phyloP scores from a whole-genome alignment of 345 rosid genomes.

The Ceriops tagal region DNA sequence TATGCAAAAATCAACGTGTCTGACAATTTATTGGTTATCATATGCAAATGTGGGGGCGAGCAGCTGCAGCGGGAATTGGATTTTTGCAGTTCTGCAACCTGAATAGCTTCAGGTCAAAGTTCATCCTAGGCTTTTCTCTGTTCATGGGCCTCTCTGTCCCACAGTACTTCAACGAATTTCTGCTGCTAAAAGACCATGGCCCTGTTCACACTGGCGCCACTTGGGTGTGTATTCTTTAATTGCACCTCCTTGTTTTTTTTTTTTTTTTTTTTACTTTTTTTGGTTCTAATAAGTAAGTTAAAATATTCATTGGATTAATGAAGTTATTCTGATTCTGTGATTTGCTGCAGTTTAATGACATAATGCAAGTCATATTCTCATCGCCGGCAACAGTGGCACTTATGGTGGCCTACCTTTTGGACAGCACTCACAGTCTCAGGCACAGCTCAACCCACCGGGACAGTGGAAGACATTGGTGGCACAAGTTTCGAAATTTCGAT shows the following conservation, averaged over 20 bases:
- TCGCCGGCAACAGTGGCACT: constrained; percentile 79
- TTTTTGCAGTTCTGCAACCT: constrained; percentile 82
- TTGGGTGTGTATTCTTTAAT: constrained; percentile 41
- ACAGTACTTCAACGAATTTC: constrained; percentile 67
- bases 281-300: background rate
- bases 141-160: constrained; percentile 83
- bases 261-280: no score
- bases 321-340: background rate
- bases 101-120: constrained; percentile 81
- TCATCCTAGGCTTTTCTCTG: constrained; percentile 74
- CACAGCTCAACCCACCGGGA: constrained; percentile 53
- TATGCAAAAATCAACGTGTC: background rate
- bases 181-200: constrained; percentile 53
- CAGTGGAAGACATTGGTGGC: constrained; percentile 94
- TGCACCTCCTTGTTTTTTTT: background rate
- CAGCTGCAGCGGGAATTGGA: constrained; percentile 82
- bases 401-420: constrained; percentile 53
- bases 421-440: constrained; percentile 54
- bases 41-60: constrained; percentile 10
- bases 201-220: constrained; percentile 62
- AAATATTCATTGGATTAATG: background rate
- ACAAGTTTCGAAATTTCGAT: constrained; percentile 49
- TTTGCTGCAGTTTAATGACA: constrained; percentile 68
- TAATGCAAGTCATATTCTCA: constrained; percentile 81
- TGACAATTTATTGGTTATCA: background rate